Evolutionary conservation across 1,284 basidiomycete genomes (phyloP), one percentile per base, ranked within the genome.

Genomic region (Abortiporus biennis): DNA sequence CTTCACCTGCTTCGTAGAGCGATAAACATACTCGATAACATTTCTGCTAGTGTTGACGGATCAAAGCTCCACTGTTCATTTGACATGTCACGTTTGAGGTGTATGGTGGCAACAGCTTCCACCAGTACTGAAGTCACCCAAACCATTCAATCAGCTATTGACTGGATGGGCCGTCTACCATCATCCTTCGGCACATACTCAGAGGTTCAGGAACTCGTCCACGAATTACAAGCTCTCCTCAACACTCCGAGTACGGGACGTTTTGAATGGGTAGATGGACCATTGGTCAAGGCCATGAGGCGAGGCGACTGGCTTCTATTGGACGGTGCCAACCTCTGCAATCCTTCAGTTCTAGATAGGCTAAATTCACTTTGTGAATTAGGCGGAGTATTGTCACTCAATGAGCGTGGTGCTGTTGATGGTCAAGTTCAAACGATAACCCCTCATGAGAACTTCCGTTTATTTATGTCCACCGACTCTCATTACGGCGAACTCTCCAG

Each of bases 211-310:
- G 27, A 29, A n/a, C 8, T 29, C 9, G 8, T 29, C 9, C 8
- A 8, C 9, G n/a, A 29, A 8, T 9, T 29, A 9, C n/a, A 8
- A n/a, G 8, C 27, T 9, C 27, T 29, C 9, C 9, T 29, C 9
- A n/a, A 29, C 8, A 8, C 8, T n/a, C n/a, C 27, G n/a, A 29
- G 57, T 11, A 54, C 53, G 19, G 83, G 85, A 15, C 76, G 79
- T 13, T 97, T 99, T 58, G 88, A 90, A 54, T 99, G 97, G 96
- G 74, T 92, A 8, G 95, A 99, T 58, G 96, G 96, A 1, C 91
- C 93, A n/a, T 72, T 99, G 15, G 73, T 98, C 21, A 74, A 72
- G 34, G 93, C 96, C 1, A 80, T 99, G 69, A 86, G 84, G 58
- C 66, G 74, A 17, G 96, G 97, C 1, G 72, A 85, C 51, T 98